phyloP scores from a whole-genome alignment of 257 asterid species.

The Knoxia roxburghii region DNA sequence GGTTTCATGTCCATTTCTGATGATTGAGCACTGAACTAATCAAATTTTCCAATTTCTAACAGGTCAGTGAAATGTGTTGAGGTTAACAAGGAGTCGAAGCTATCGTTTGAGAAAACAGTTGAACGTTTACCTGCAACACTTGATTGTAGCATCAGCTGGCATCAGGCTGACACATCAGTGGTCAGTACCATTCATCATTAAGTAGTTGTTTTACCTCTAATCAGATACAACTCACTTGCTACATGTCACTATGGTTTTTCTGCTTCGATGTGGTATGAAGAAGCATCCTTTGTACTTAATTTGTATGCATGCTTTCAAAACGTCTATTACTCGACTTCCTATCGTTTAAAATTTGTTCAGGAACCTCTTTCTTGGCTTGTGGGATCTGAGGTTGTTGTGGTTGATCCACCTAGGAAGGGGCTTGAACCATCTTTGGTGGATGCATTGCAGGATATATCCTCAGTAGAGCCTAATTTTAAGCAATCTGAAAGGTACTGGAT shows the following conservation, averaged over 20 bases:
- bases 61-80: slow-evolving; percentile 96
- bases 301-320: too few species aligned
- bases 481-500: slow-evolving; percentile 42
- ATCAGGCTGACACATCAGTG: slow-evolving; percentile 76
- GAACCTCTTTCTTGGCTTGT: slow-evolving; percentile 86
- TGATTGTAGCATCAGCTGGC: slow-evolving; percentile 88
- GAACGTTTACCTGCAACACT: slow-evolving; percentile 57
- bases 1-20: slow-evolving; percentile 8
- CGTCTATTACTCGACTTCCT: neutral
- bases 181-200: slow-evolving; percentile 31
- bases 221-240: neutral
- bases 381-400: slow-evolving; percentile 91
- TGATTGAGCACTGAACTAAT: neutral
- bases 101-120: slow-evolving; percentile 79
- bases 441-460: slow-evolving; percentile 51
- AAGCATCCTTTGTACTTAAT: neutral
- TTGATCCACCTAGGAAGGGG: slow-evolving; percentile 97
- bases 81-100: slow-evolving; percentile 82
- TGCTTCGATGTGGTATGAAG: neutral
- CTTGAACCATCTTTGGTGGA: slow-evolving; percentile 61
- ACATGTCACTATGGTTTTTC: neutral
- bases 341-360: slow-evolving; percentile 30
- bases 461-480: slow-evolving; percentile 35
- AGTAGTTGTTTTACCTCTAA: neutral
- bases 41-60: slow-evolving; percentile 9